phyloP scores from a whole-genome alignment of 1,284 basidiomycete species.

The Cutaneotrichosporon mucoides region DNA sequence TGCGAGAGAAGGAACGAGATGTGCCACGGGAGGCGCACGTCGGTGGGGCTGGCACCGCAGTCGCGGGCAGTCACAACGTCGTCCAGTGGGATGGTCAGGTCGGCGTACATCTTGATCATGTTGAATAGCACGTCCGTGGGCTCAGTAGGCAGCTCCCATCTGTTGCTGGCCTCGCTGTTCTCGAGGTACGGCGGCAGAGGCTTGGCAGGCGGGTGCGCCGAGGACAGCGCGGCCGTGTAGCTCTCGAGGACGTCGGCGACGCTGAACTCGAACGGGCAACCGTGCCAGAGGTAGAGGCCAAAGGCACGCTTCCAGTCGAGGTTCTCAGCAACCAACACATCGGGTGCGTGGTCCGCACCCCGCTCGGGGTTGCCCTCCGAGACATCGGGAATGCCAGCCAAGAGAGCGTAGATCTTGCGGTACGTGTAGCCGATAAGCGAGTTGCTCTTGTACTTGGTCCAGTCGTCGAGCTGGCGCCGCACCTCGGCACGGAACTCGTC shows the following conservation, averaged over 20 bases:
- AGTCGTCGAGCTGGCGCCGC: conserved; percentile 71
- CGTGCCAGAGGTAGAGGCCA: conserved; percentile 89
- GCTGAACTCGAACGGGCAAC: conserved; percentile 65
- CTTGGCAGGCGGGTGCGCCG: conserved; percentile 50
- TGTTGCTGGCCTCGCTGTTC: conserved; percentile 38
- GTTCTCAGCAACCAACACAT: conserved; percentile 68
- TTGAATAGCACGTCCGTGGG: conserved; percentile 71
- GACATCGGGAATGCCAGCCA: conserved; percentile 72
- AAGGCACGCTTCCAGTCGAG: conserved; percentile 95
- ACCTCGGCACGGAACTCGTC: conserved; percentile 71
- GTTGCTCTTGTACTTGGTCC: conserved; percentile 74
- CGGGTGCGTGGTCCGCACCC: conserved; percentile 59
- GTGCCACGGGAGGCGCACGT: conserved; percentile 88
- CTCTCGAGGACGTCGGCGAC: conserved; percentile 65
- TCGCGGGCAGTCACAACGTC: conserved; percentile 60
- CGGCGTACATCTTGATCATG: conserved; percentile 70
- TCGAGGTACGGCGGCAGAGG: conserved; percentile 70
- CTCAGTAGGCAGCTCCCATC: conserved; percentile 35
- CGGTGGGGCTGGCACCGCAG: conserved; percentile 69
- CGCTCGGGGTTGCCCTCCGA: conserved; percentile 57
- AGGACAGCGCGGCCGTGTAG: conserved; percentile 59
- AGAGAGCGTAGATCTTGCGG: conserved; percentile 76
- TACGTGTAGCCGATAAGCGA: conserved; percentile 65
- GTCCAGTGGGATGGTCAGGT: conserved; percentile 54
- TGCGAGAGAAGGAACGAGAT: conserved; percentile 82